Evolutionary conservation across 2,329 filamentous ascomycete genomes (phyloP).

Genomic region (Mycosphaerella sp.): DNA sequence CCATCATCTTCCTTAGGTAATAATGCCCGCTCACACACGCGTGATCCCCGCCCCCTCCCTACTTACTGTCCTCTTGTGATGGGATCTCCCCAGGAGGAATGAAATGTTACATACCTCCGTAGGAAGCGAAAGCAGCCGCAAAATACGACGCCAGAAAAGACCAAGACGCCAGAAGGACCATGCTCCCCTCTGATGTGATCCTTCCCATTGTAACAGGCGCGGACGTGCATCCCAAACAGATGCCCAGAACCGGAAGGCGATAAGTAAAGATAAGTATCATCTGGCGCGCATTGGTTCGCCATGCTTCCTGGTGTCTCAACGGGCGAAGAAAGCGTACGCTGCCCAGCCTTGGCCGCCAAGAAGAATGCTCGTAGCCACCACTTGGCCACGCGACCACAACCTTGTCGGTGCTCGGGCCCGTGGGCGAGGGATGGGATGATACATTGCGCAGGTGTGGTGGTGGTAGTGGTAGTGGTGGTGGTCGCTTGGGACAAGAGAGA

Average conservation of each 20-base stretch:
- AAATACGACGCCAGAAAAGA: constrained; percentile 6
- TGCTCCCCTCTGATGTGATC: background rate
- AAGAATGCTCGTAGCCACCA: constrained; percentile 3
- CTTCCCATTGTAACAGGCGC: constrained; percentile 9
- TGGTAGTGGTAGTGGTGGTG: background rate
- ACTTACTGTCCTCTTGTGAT: no score
- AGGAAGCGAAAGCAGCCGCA: no score
- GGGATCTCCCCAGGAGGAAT: no score
- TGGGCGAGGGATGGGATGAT: constrained; percentile 5
- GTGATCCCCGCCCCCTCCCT: no score
- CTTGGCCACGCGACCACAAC: constrained; percentile 9
- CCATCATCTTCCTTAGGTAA: no score
- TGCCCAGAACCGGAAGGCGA: constrained; percentile 15
- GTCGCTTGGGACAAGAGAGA: no score
- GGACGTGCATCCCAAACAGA: constrained; percentile 18
- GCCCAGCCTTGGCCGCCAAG: constrained; percentile 14
- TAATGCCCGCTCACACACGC: no score
- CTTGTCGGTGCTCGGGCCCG: constrained; percentile 8
- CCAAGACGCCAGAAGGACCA: constrained; percentile 10
- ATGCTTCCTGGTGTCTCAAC: background rate
- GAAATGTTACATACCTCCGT: no score
- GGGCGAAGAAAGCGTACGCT: background rate
- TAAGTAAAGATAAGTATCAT: constrained; percentile 17
- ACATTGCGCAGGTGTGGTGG: no score
- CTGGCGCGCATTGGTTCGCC: constrained; percentile 15